These are phyloP conservation scores for Dryas drummondii DNA, from an alignment of 306 rosid genomes.

Conservation along the genomic window DNA sequence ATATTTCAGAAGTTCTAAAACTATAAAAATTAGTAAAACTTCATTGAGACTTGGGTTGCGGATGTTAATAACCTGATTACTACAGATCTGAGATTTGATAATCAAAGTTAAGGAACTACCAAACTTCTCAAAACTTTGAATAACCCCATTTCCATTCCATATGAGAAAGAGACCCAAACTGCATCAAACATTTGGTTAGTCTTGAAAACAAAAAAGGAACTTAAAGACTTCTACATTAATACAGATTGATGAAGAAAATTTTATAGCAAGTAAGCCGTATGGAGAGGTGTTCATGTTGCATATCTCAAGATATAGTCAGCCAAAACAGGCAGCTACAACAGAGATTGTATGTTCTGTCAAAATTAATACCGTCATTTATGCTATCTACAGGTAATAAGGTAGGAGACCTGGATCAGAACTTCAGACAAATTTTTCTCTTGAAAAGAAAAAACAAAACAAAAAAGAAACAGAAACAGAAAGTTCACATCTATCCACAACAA, in stretches of 20 bases:
- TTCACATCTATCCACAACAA: slow-evolving; percentile 23
- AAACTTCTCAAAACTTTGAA: background rate
- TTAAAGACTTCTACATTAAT: background rate
- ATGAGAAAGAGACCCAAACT: background rate
- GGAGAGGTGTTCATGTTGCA: background rate
- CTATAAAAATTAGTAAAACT: background rate
- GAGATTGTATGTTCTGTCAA: background rate
- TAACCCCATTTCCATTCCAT: too few relatives aligned
- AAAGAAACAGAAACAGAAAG: background rate
- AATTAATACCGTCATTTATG: slow-evolving; percentile 20
- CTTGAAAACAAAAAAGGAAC: too few relatives aligned
- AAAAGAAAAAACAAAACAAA: background rate
- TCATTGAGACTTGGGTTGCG: background rate
- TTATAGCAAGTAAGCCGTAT: background rate
- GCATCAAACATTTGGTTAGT: background rate
- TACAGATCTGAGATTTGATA: background rate
- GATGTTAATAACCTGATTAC: background rate
- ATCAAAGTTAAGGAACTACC: background rate
- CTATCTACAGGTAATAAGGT: slow-evolving; percentile 42
- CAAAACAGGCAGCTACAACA: slow-evolving; percentile 1
- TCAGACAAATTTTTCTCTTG: slow-evolving; percentile 16
- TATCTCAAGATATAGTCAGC: background rate
- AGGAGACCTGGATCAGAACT: slow-evolving; percentile 23
- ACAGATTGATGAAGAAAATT: background rate
- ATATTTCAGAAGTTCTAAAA: background rate